Base-by-base conservation (phyloP, 2,329 filamentous ascomycete species). In the Lasiodiplodia gonubiensis region DNA sequence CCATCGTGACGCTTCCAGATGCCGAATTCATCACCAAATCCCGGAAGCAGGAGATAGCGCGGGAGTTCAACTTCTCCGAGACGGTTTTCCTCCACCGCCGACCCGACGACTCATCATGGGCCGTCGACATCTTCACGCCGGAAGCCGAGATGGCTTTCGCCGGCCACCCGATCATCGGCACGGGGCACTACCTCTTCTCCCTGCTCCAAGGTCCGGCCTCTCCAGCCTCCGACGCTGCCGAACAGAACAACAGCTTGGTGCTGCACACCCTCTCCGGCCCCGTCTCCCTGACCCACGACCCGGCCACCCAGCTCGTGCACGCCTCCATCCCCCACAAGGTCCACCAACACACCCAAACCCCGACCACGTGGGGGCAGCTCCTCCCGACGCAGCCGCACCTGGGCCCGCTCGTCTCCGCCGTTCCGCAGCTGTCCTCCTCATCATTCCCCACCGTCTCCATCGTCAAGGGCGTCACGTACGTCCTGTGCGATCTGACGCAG, bases 21-120 rank as follows among this genome's bases (percentile, higher is more conserved):
- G 48, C 48, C n/a, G 12, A 12, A 8, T 23, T 10, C 23, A 10
- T 21, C 21, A 21, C 48, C 21, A 23, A 23, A 1, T 18, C 39
- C 2, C 39, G 23, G 2, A 51, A 23, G 10, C 48, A 51, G 48
- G 11, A 21, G 3, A 51, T 51, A 3, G 48, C 48, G 3, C n/a
- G 48, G 11, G 48, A 51, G 10, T 51, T 51, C 48, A 51, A 51
- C n/a, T 51, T 51, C n/a, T 51, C 48, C 48, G 48, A 51, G 48
- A 51, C 48, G 0, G 48, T 51, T 10, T 51, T 23, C 48, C 48
- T 51, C 4, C 8, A 51, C 21, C 48, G n/a, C 7, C 48, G 48
- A 11, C 8, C 10, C 39, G n/a, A 8, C 39, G 14, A 16, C 14
- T n/a, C 14, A 10, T n/a, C 39, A n/a, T 25, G n/a, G n/a, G n/a